A percentile compares a stretch with the other conserved stretches of the same genome.
Conservation (phyloP, 2,329 filamentous ascomycete genomes). For the Colletotrichum sp. region DNA sequence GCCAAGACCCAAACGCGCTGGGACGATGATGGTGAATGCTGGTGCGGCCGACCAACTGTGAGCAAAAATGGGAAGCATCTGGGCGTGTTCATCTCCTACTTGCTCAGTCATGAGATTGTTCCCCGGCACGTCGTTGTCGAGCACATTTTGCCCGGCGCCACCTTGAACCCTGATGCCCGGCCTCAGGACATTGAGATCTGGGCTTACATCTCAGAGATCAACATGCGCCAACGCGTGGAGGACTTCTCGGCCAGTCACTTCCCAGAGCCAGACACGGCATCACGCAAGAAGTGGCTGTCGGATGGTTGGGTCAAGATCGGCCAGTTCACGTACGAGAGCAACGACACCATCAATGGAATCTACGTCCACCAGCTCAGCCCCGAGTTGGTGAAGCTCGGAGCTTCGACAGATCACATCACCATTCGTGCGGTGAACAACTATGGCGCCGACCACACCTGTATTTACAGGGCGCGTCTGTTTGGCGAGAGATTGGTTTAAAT, state of each 20-base stretch:
- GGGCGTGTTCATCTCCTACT: constrained; percentile 70
- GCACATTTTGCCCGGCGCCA: constrained; percentile 69
- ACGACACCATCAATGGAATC: constrained; percentile 44
- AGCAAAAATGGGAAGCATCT: constrained; percentile 49
- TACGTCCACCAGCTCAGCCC: constrained; percentile 60
- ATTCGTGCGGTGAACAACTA: constrained; percentile 65
- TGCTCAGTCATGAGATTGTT: constrained; percentile 62
- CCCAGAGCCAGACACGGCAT: constrained; percentile 29
- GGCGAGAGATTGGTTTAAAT: constrained; percentile 39
- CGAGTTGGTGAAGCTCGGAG: constrained; percentile 52
- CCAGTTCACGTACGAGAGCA: constrained; percentile 58
- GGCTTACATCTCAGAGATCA: constrained; percentile 58
- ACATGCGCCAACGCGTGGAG: constrained; percentile 41
- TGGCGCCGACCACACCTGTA: constrained; percentile 67
- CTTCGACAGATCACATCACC: constrained; percentile 56
- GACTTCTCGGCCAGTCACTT: constrained; percentile 51
- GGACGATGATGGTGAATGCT: constrained; percentile 85
- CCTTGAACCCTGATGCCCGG: constrained; percentile 64
- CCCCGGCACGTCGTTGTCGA: constrained; percentile 76
- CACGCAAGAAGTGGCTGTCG: constrained; percentile 22
- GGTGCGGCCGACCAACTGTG: constrained; percentile 68
- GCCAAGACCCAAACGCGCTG: constrained; percentile 69
- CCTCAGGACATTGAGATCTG: constrained; percentile 76
- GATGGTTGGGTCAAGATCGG: constrained; percentile 62
- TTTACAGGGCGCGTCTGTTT: constrained; percentile 68